These are phyloP conservation scores for Graphilbum sp. DNA, from an alignment of 2,329 filamentous ascomycete genomes.

Conservation along the genomic window DNA sequence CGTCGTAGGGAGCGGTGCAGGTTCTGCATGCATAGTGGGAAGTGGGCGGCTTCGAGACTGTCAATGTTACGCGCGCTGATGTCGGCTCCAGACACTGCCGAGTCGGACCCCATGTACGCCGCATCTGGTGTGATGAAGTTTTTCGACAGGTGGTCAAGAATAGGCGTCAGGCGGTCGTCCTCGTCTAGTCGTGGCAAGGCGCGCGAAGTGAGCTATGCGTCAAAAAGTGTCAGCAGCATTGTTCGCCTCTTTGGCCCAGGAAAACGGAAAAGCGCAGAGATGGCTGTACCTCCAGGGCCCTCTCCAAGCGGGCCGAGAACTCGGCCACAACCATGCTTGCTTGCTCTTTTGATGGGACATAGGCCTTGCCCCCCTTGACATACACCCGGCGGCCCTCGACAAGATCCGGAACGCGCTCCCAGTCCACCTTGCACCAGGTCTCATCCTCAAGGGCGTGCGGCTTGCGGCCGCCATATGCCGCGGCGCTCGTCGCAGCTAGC, in stretches of 20 bases:
- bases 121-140: conserved; percentile 89
- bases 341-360: conserved; percentile 77
- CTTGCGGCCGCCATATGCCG: conserved; percentile 21
- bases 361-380: conserved; percentile 68
- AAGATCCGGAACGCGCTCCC: conserved; percentile 81
- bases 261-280: not conserved
- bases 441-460: conserved; percentile 49
- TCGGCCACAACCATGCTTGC: conserved; percentile 78
- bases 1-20: conserved; percentile 74
- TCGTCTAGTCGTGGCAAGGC: conserved; percentile 86
- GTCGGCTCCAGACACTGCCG: conserved; percentile 50
- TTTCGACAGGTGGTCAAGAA: conserved; percentile 67
- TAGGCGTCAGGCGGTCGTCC: conserved; percentile 69
- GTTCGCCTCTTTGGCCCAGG: not conserved
- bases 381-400: conserved; percentile 68
- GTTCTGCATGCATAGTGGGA: conserved; percentile 88
- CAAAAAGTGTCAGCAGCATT: not conserved
- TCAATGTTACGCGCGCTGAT: conserved; percentile 72
- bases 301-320: conserved; percentile 65
- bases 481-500: conserved; percentile 34
- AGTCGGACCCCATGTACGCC: conserved; percentile 48
- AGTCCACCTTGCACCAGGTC: conserved; percentile 91
- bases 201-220: conserved; percentile 59
- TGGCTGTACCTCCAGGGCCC: conserved; percentile 56
- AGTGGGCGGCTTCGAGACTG: conserved; percentile 59